Evolutionary conservation across 2,329 filamentous ascomycete species (phyloP).

Genomic region (Didymella arachidicola): DNA sequence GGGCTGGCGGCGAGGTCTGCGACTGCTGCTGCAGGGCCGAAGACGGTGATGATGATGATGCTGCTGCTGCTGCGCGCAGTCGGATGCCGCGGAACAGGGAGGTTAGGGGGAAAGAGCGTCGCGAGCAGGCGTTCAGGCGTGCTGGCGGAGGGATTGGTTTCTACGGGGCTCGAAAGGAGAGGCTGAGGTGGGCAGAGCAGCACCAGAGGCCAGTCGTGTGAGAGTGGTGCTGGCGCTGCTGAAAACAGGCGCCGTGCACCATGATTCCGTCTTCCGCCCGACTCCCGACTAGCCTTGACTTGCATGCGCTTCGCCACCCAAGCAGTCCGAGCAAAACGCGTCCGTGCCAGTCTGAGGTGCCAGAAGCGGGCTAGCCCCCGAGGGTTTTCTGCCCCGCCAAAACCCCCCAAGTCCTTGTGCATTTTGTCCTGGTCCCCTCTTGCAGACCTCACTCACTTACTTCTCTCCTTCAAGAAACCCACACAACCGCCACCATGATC

Average conservation of each 20-base stretch:
- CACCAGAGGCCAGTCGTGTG: slow-evolving; percentile 37
- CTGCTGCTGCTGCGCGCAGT: not conserved
- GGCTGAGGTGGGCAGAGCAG: slow-evolving; percentile 44
- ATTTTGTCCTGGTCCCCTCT: slow-evolving; percentile 5
- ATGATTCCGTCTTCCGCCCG: slow-evolving; percentile 26
- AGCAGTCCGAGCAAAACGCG: not conserved
- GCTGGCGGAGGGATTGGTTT: slow-evolving; percentile 5
- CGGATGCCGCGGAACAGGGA: slow-evolving; percentile 42
- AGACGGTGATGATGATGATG: not conserved
- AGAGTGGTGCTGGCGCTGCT: slow-evolving; percentile 38
- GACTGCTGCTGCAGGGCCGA: slow-evolving; percentile 15
- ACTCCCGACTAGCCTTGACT: slow-evolving; percentile 9
- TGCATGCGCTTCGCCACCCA: slow-evolving; percentile 12
- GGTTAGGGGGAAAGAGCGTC: slow-evolving; percentile 36
- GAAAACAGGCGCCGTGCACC: slow-evolving; percentile 33
- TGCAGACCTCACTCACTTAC: slow-evolving; percentile 24
- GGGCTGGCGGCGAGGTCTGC: slow-evolving; percentile 4
- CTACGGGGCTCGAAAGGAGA: slow-evolving; percentile 37
- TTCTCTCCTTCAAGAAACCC: slow-evolving; percentile 19
- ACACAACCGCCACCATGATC: slow-evolving; percentile 58
- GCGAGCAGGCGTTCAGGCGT: slow-evolving; percentile 13
- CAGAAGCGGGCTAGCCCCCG: slow-evolving; percentile 11
- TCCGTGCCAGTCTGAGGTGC: not conserved
- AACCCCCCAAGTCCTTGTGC: slow-evolving; percentile 15
- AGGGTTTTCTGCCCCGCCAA: slow-evolving; percentile 19